Percentiles rank a stretch among this genome's conserved stretches.
Conservation (phyloP, 306 rosid species). For the Casuarina equisetifolia region DNA sequence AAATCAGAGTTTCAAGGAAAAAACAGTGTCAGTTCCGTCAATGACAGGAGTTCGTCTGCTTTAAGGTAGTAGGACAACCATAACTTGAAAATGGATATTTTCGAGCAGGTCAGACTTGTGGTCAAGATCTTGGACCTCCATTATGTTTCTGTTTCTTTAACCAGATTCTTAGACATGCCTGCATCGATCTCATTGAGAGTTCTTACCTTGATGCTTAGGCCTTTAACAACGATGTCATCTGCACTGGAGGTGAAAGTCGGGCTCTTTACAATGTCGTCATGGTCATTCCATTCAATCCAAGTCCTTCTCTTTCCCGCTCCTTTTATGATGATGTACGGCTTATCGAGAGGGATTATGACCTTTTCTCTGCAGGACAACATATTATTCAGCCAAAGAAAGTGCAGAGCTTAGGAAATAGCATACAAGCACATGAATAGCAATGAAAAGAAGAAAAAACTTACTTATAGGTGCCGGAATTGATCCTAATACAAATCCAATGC, state of each 20-base stretch:
- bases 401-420: not conserved
- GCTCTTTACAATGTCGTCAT: slow-evolving; percentile 40
- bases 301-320: slow-evolving; percentile 57
- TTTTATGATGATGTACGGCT: slow-evolving; percentile 56
- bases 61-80: too few relatives aligned
- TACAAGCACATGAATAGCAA: too few relatives aligned
- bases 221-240: slow-evolving; percentile 49
- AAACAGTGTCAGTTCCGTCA: too few relatives aligned
- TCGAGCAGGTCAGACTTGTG: too few relatives aligned
- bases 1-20: too few relatives aligned
- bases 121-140: too few relatives aligned
- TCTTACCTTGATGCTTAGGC: slow-evolving; percentile 63
- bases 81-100: too few relatives aligned
- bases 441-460: slow-evolving; percentile 9
- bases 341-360: slow-evolving; percentile 51
- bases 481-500: slow-evolving; percentile 49
- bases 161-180: too few relatives aligned
- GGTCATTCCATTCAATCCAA: slow-evolving; percentile 67
- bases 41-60: too few relatives aligned
- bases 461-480: slow-evolving; percentile 68
- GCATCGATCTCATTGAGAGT: not conserved
- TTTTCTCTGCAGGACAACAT: slow-evolving; percentile 55
- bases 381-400: not conserved
- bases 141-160: too few relatives aligned
- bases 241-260: slow-evolving; percentile 64